Evolutionary conservation across 1,284 basidiomycete species (phyloP), one percentile per base, ranked within the genome.

Genomic region (Leucoagaricus sp.): DNA sequence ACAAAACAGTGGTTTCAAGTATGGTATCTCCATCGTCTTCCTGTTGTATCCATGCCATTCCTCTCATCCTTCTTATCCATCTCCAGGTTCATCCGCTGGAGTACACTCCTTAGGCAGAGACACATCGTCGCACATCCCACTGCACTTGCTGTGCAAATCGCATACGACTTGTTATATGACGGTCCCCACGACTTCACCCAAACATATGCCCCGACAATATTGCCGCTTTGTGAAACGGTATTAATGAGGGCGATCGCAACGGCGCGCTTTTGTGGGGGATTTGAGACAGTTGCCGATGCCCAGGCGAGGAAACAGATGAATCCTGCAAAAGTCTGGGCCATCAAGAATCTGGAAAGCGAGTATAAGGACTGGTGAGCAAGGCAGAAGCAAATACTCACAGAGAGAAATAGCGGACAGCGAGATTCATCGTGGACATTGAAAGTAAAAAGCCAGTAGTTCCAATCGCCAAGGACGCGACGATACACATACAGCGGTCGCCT

Each of bases 361-460:
- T 15, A 42, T 13, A 58, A 33, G 52, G 36, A 60, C 53, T 19
- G 7, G 44, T 36, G n/a, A 5, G 44, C 49, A 34, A 6, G 19
- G 31, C 21, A 58, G 42, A 23, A 8, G 40, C 7, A 29, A 19
- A 25, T 71, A 81, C 63, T 64, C n/a, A 91, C 85, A 93, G 70
- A 9, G 89, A 84, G 21, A 89, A 69, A 68, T 93, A 93, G 36
- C 90, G 86, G 28, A 84, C 76, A 4, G 75, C 76, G 1, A 74
- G 77, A 67, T 86, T 86, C 83, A 86, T 84, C 1, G 86, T 90
- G 15, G 79, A 78, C 54, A 87, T 79, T 1, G 91, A 86, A 50
- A 94, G 83, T 47, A 87, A 64, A 68, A 92, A 92, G 4, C 89
- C 91, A n/a, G 88, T 49, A 46, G 89, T 82, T 13, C 87, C 87